phyloP scores from a whole-genome alignment of 441 rosid species.

The Erysimum cheiri region DNA sequence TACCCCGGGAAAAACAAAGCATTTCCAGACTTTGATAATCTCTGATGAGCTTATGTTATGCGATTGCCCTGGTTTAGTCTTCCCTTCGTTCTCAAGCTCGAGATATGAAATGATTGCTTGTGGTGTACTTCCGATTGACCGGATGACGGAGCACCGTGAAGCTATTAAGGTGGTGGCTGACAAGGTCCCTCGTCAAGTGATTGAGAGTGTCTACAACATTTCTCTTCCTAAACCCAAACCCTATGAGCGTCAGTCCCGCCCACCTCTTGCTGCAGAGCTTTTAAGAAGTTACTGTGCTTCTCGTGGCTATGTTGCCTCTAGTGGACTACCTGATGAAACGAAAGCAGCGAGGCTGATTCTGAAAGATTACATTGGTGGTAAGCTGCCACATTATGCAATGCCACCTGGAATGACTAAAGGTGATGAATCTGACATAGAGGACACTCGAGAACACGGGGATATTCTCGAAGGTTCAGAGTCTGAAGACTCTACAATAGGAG shows the following conservation, averaged over 20 bases:
- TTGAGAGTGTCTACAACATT: slow-evolving; percentile 77
- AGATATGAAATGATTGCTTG: slow-evolving; percentile 94
- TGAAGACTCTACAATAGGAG: slow-evolving; percentile 44
- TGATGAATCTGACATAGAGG: slow-evolving; percentile 40
- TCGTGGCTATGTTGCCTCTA: slow-evolving; percentile 86
- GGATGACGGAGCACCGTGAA: slow-evolving; percentile 92
- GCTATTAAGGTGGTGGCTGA: slow-evolving; percentile 93
- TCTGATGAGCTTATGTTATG: slow-evolving; percentile 84
- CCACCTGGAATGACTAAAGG: slow-evolving; percentile 64
- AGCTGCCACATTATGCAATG: slow-evolving; percentile 74
- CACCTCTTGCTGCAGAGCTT: slow-evolving; percentile 80
- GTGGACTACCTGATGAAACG: slow-evolving; percentile 97
- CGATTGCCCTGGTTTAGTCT: slow-evolving; percentile 95
- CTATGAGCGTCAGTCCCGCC: slow-evolving; percentile 82
- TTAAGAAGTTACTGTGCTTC: slow-evolving; percentile 83
- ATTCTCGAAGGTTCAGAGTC: slow-evolving; percentile 54
- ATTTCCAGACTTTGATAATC: slow-evolving; percentile 89
- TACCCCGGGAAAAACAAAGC: slow-evolving; percentile 98
- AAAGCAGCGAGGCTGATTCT: slow-evolving; percentile 86
- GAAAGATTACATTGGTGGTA: slow-evolving; percentile 89
- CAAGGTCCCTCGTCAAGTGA: slow-evolving; percentile 67
- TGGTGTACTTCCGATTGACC: slow-evolving; percentile 90
- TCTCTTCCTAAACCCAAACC: slow-evolving; percentile 86
- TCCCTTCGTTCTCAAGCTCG: slow-evolving; percentile 96
- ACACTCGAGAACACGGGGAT: slow-evolving; percentile 39